Evolutionary conservation across 176 grass and related monocot species (phyloP), one percentile per base, ranked within the genome.

Genomic region (Paspalum vaginatum): DNA sequence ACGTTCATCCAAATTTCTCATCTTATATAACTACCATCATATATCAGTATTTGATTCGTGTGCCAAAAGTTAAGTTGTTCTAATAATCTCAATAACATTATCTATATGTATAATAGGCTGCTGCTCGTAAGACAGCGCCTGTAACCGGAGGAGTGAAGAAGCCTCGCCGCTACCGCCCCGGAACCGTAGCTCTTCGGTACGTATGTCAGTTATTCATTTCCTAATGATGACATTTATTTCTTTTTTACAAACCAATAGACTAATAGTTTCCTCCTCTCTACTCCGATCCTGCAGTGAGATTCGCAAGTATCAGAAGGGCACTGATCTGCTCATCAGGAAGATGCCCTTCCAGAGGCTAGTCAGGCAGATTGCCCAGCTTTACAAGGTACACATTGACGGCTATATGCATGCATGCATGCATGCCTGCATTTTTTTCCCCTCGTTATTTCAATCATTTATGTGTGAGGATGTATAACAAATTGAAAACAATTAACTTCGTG

Each of bases 111-210:
- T 32, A 32, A 16, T 9, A 70, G 67, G 45, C 21, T 70, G 67
- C 67, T 16, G 67, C 67, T 14, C 44, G 67, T 24, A 70, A 70
- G 22, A 70, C 11, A 5, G 43, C 22, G 24, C 67, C 67, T 0
- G 13, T 6, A 17, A 26, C 13, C 21, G 67, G 44, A 48, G 67
- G 44, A 70, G 67, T 70, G 13, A 70, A 70, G 67, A 70, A 70
- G 67, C 67, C 67, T 17, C 67, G 22, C 67, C 73, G 32, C 13
- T 53, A 55, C 72, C 72, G 53, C n/a, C 39, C 39, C 15, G 72
- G 52, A 43, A 75, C 72, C 0, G 72, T 75, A 17, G 53, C 72
- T 56, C 72, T 75, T 49, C 67, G 67, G 44, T 70, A 70, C 4
- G 42, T 68, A 5, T n/a, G n/a, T n/a, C n/a, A n/a, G n/a, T n/a